These are phyloP conservation scores for Penicillium crystallinum DNA, from an alignment of 495 filamentous ascomycete species.

Conservation along the genomic window DNA sequence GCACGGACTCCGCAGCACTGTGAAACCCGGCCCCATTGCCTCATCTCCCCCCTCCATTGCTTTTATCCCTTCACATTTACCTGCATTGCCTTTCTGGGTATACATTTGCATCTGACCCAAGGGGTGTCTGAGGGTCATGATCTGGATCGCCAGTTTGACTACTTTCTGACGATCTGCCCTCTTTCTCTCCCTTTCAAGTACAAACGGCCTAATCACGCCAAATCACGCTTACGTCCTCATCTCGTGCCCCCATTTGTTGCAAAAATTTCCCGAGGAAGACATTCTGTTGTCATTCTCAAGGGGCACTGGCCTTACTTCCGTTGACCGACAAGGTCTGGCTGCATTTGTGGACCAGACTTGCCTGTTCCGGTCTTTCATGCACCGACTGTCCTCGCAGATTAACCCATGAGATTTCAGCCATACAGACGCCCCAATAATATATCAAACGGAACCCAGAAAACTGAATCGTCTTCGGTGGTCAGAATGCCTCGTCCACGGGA, in stretches of 20 bases:
- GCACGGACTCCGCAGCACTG: slow-evolving; percentile 19
- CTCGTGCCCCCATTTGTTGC: not conserved
- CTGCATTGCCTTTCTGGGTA: slow-evolving; percentile 1
- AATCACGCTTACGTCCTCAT: not conserved
- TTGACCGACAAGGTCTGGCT: not conserved
- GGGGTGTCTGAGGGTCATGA: slow-evolving; percentile 1
- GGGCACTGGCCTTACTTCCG: not conserved
- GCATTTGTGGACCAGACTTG: not conserved
- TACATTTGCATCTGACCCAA: slow-evolving; percentile 8
- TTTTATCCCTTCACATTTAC: slow-evolving; percentile 12
- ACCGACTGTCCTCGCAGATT: slow-evolving; percentile 14
- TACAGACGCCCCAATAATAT: slow-evolving; percentile 13
- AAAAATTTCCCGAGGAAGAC: not conserved
- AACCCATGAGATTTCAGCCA: slow-evolving; percentile 22
- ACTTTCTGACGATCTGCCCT: not conserved
- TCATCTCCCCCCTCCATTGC: slow-evolving; percentile 23
- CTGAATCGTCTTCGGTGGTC: slow-evolving; percentile 4
- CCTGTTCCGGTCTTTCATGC: slow-evolving; percentile 1
- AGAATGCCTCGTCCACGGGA: slow-evolving; percentile 40
- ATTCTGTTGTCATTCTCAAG: not conserved
- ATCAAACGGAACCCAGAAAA: slow-evolving; percentile 6
- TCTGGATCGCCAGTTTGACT: not conserved
- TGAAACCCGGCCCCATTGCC: slow-evolving; percentile 24
- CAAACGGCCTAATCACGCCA: not conserved
- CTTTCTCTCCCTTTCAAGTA: not conserved